A percentile compares a stretch with the other conserved stretches of the same genome.
These are phyloP conservation scores for Coffea canephora DNA, from an alignment of 257 asterid genomes.

Conservation along the genomic window DNA sequence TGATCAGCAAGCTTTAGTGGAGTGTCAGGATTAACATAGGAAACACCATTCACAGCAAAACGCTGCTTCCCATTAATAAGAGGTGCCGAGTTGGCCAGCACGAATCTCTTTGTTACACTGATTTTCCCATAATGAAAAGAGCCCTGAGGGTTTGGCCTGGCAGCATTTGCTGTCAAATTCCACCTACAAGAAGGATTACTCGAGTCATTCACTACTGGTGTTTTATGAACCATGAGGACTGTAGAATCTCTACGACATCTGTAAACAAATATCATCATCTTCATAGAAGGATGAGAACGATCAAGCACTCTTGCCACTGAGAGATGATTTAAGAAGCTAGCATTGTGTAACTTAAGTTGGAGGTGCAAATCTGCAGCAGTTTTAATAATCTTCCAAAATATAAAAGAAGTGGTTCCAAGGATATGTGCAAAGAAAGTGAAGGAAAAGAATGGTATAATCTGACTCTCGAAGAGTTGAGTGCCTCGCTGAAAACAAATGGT, in stretches of 20 bases:
- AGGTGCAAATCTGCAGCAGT: background rate
- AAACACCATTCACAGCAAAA: conserved; percentile 76
- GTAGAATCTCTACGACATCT: background rate
- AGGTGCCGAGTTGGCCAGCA: conserved; percentile 73
- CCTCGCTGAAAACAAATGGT: background rate
- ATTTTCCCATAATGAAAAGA: conserved; percentile 88
- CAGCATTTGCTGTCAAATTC: conserved; percentile 95
- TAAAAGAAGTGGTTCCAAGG: background rate
- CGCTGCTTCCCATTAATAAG: conserved; percentile 71
- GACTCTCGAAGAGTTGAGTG: background rate
- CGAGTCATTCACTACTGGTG: background rate
- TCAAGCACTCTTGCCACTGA: background rate
- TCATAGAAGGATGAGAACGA: background rate
- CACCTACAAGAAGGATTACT: conserved; percentile 50
- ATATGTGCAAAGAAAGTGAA: background rate
- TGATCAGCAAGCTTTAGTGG: conserved; percentile 93
- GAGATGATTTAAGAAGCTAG: background rate
- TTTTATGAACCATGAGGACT: background rate
- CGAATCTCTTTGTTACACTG: conserved; percentile 54
- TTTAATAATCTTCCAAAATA: background rate
- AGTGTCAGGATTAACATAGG: conserved; percentile 67
- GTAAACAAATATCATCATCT: background rate
- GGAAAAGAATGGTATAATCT: background rate
- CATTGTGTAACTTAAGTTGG: background rate
- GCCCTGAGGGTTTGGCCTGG: conserved; percentile 99